Conservation (phyloP, 2,329 filamentous ascomycete species). For the Penicillium corylophilum region DNA sequence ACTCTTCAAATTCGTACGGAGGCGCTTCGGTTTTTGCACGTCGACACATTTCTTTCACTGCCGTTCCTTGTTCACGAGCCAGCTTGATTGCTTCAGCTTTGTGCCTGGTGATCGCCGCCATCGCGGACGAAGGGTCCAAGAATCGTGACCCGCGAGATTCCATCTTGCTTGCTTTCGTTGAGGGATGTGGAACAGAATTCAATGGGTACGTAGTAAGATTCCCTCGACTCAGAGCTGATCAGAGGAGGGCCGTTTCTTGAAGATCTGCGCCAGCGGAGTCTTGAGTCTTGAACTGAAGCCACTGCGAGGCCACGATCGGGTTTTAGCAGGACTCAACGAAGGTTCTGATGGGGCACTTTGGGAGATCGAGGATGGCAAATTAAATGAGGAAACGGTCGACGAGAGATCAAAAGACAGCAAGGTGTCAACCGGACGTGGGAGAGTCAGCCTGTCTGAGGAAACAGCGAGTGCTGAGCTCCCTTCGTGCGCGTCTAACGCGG, state of each 20-base stretch:
- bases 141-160: conserved; percentile 34
- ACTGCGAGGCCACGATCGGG: not conserved
- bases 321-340: not conserved
- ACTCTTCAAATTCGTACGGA: conserved; percentile 50
- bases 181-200: not conserved
- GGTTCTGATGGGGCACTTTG: not conserved
- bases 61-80: conserved; percentile 46
- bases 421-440: not conserved
- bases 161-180: conserved; percentile 20
- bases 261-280: not conserved
- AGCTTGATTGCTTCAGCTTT: conserved; percentile 50
- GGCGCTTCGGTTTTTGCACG: conserved; percentile 46
- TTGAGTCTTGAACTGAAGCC: not conserved
- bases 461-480: not conserved
- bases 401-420: not conserved
- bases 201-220: no score
- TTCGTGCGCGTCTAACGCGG: not conserved
- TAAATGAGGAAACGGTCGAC: not conserved
- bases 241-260: not conserved
- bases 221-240: not conserved
- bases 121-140: conserved; percentile 43
- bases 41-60: conserved; percentile 49
- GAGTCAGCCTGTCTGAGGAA: not conserved
- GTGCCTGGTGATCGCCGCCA: conserved; percentile 49
- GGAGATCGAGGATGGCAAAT: not conserved